Evolutionary conservation across 2,329 filamentous ascomycete genomes (phyloP), one percentile per base, ranked within the genome.

Genomic region (Tothia fuscella): DNA sequence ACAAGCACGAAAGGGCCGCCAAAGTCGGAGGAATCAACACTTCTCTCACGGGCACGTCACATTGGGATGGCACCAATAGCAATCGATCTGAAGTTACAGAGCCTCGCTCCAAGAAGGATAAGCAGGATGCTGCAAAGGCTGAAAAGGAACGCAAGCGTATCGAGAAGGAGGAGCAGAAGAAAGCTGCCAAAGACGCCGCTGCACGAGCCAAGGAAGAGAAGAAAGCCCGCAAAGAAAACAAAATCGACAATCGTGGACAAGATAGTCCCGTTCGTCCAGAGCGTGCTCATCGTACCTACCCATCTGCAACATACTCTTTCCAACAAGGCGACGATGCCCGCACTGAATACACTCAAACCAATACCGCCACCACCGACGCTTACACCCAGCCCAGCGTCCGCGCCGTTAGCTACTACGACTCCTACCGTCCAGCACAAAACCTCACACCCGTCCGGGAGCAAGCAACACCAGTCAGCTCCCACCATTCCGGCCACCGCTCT

Each of bases 11-110:
- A 64, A 84, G 80, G 58, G 68, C 86, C 2, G 89, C 89, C 1
- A 74, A 82, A 39, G 87, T 96, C 2, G 89, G 89, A 26, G 89
- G 89, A 16, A 66, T 96, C 59, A 96, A 96, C 63, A 79, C 80
- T 52, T 71, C 82, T 50, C 72, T 79, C 32, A 89, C 95, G 51
- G 82, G 80, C 46, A n/a, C n/a, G n/a, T 82, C 78, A 46, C 68
- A 76, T 49, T 93, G 85, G 71, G 83, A 93, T 56, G 13, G 20
- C n/a, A 80, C 80, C 37, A 77, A 80, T 49, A 75, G 77, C 28
- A 72, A 69, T 50, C 68, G 76, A 38, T 71, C 76, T 47, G 72
- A 82, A 48, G 67, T 81, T 29, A 43, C 62, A 12, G 28, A 28
- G 12, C 22, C 26, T 13, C 43, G 38, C 7, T 28, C 49, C 61